Base-by-base conservation (phyloP, 148 eudicot species). In the Cornus suecica region DNA sequence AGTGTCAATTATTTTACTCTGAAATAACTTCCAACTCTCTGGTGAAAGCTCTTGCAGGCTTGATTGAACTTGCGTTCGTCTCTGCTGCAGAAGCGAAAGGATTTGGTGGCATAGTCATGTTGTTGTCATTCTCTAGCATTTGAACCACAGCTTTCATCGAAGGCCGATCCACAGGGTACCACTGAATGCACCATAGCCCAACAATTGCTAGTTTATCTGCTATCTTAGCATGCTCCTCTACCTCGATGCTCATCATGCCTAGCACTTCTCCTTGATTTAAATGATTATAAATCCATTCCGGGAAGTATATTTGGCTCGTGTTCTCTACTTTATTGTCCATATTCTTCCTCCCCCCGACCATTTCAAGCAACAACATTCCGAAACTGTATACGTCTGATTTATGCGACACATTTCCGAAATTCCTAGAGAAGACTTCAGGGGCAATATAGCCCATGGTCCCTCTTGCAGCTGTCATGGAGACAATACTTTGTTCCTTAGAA, bases 341-440 rank as follows among this genome's bases (percentile, higher is more conserved):
- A 66, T 66, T 66, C 22, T 66, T 37, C 25, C 69, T 66, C 69
- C 42, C 69, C 16, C 68, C 68, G 14, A 65, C 68, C 22, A 65
- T 16, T 26, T 65, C 68, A 65, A 65, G 20, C 34, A 65, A 27
- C 68, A 65, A 65, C 68, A 28, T 65, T 65, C 32, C 68, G 28
- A 22, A 65, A 8, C 34, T 29, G 28, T 65, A 65, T 26, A 65
- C 68, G 28, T 65, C 31, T 65, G 68, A 65, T 25, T 61, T 61
- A 29, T 26, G 28, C 5, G 34, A 65, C 13, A 29, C 65, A n/a
- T 29, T 65, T 34, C 37, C 68, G 28, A 65, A 31, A 20, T 66
- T 66, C 24, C 66, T 29, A 66, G 42, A 31, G 1, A 66, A 66
- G n/a, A 66, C 69, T 65, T 26, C n/a, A 1, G 68, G 68, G 2